Evolutionary conservation across 2,329 filamentous ascomycete species (phyloP).

Genomic region (Epichloe gansuensis): DNA sequence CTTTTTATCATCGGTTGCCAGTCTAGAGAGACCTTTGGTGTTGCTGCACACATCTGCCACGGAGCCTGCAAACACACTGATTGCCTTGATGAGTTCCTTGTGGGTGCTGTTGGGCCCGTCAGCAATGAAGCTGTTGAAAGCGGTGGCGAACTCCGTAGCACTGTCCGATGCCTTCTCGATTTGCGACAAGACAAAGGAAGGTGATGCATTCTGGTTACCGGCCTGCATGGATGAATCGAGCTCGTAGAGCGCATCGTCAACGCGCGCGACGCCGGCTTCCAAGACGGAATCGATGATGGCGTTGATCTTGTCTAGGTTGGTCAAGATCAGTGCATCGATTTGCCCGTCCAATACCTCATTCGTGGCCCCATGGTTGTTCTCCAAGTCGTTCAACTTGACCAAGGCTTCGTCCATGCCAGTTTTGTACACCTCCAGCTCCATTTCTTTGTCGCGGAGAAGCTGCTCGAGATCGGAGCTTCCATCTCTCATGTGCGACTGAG

Average conservation of each 20-base stretch:
- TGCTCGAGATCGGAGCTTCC: slow-evolving; percentile 77
- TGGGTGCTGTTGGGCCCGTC: slow-evolving; percentile 87
- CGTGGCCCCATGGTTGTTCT: slow-evolving; percentile 57
- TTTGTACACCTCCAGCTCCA: slow-evolving; percentile 96
- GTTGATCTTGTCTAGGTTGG: slow-evolving; percentile 86
- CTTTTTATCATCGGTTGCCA: slow-evolving; percentile 93
- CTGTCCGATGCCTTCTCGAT: slow-evolving; percentile 92
- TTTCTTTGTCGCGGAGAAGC: slow-evolving; percentile 83
- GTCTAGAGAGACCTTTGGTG: slow-evolving; percentile 84
- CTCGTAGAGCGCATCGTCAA: slow-evolving; percentile 94
- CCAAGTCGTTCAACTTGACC: slow-evolving; percentile 81
- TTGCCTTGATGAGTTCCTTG: slow-evolving; percentile 81
- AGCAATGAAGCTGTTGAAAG: slow-evolving; percentile 97
- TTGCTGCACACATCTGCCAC: slow-evolving; percentile 91
- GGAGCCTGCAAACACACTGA: slow-evolving; percentile 80
- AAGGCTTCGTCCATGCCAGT: slow-evolving; percentile 94
- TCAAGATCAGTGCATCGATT: slow-evolving; percentile 76
- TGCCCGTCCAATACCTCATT: slow-evolving; percentile 78
- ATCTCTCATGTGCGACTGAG: slow-evolving; percentile 64
- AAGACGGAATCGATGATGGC: slow-evolving; percentile 95
- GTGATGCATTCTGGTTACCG: slow-evolving; percentile 94
- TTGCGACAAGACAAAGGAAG: slow-evolving; percentile 87
- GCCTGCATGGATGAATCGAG: slow-evolving; percentile 96
- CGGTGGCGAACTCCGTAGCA: slow-evolving; percentile 92
- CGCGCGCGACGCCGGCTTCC: slow-evolving; percentile 80